phyloP scores from a whole-genome alignment of 2,329 filamentous ascomycete species.

The Fusarium albosuccineum region DNA sequence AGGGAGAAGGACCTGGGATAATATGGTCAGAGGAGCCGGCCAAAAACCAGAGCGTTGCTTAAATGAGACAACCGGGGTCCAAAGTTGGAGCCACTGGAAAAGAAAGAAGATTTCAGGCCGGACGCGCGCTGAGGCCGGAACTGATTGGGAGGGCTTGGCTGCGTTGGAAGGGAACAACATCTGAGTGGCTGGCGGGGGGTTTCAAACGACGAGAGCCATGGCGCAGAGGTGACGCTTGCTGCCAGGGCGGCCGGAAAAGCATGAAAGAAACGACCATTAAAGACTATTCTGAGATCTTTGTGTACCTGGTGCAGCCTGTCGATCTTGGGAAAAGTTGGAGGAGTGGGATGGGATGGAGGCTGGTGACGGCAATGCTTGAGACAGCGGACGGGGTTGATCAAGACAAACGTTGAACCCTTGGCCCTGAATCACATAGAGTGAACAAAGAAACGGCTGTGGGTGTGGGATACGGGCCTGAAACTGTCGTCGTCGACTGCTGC shows the following conservation, averaged over 20 bases:
- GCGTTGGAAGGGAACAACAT: slow-evolving; percentile 31
- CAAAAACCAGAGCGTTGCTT: slow-evolving; percentile 14
- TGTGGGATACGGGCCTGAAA: too few relatives aligned
- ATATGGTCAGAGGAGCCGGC: slow-evolving; percentile 23
- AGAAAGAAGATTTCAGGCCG: slow-evolving; percentile 22
- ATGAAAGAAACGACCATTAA: slow-evolving; percentile 15
- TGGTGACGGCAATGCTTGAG: slow-evolving; percentile 9
- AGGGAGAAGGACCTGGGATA: slow-evolving; percentile 23
- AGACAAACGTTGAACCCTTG: slow-evolving; percentile 20
- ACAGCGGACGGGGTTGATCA: slow-evolving; percentile 19
- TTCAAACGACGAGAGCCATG: slow-evolving; percentile 34
- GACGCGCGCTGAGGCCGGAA: slow-evolving; percentile 21
- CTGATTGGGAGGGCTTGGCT: slow-evolving; percentile 27
- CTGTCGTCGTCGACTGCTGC: slow-evolving; percentile 1
- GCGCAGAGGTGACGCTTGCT: slow-evolving; percentile 36
- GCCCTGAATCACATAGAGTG: not conserved
- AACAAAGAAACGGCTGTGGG: too few relatives aligned
- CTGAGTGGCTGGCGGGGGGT: slow-evolving; percentile 39
- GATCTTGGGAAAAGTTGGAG: not conserved
- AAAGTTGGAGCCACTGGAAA: slow-evolving; percentile 17
- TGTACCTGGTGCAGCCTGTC: slow-evolving; percentile 34
- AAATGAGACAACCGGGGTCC: slow-evolving; percentile 21
- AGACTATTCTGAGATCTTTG: slow-evolving; percentile 32
- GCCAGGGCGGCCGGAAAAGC: slow-evolving; percentile 31
- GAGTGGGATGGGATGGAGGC: not conserved